Conservation (phyloP, 176 grass and related monocot genomes). For the Oryza punctata region DNA sequence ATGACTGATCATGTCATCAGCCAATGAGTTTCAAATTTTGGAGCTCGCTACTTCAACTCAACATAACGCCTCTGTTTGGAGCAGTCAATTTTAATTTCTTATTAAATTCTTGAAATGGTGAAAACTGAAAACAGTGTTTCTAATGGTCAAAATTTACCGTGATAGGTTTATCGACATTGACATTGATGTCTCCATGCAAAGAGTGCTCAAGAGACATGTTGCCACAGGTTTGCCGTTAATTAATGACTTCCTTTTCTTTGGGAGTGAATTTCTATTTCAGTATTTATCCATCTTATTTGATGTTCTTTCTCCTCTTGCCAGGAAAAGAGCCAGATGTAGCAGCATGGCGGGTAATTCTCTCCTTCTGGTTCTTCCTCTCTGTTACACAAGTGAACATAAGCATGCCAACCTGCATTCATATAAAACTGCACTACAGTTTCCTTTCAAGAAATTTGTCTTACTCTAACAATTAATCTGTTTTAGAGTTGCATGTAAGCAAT, state of each 20-base stretch:
- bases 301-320: constrained; percentile 38
- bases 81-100: not conserved
- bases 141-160: constrained; percentile 24
- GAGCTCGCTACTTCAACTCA: not conserved
- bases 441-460: constrained; percentile 12
- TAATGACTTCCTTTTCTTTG: not conserved
- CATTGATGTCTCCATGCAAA: constrained; percentile 80
- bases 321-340: constrained; percentile 91
- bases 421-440: not conserved
- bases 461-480: not conserved
- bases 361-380: not conserved
- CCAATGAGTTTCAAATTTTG: not conserved
- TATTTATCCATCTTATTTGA: not conserved
- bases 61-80: not conserved
- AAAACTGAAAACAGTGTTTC: constrained; percentile 25
- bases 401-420: not conserved
- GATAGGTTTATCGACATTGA: constrained; percentile 88
- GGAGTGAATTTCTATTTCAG: constrained; percentile 14
- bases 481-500: not conserved
- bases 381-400: not conserved
- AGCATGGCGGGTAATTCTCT: constrained; percentile 76
- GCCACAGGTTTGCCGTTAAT: constrained; percentile 60
- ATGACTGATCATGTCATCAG: not conserved
- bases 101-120: not conserved
- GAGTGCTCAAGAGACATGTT: constrained; percentile 83